Evolutionary conservation across 1,284 basidiomycete genomes (phyloP), one percentile per base, ranked within the genome.

Genomic region (Cutaneotrichosporon cutaneum): DNA sequence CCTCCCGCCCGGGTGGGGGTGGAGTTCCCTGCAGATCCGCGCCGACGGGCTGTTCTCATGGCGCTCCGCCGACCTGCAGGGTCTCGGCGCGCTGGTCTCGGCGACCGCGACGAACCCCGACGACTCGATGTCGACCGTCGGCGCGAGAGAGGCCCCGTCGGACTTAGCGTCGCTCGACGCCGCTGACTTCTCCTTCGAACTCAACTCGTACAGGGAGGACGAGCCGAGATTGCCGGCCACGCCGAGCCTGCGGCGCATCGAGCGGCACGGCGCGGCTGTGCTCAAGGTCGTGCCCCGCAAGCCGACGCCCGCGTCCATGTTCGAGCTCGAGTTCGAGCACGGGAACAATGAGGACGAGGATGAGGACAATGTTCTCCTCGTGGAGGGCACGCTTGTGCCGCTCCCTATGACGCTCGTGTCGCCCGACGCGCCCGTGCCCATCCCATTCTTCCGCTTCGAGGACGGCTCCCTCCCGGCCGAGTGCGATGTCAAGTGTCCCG

Each of bases 181-280:
- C 2, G 55, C 72, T 30, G 75, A 78, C 36, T 78, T 73, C 60
- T 73, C 71, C 1, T 78, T 78, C 39, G 75, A 77, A 59, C 57
- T 74, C 21, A 62, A 54, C 55, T 55, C 56, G 21, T 58, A 50
- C 22, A 24, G 32, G 22, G 44, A 27, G 10, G 44, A 35, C n/a
- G 58, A 58, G 9, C 62, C 55, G 3, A 14, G 35, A 3, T 27
- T 35, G 2, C 61, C 61, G 10, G 18, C 22, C 1, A 65, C 61
- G 4, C 61, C 64, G n/a, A 58, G 42, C 26, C 59, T 58, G 2
- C 59, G 59, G 1, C 53, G 64, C 10, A 54, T 53, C 5, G 58
- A 60, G 42, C 55, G 54, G 11, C 30, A 47, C 32, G 32, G 27
- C 26, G 48, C 53, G 6, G 56, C 56, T 0, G 32, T 50, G 32